A percentile compares a stretch with the other conserved stretches of the same genome.
Conservation (phyloP, 179 eudicot species). For the Carnegiea gigantea region DNA sequence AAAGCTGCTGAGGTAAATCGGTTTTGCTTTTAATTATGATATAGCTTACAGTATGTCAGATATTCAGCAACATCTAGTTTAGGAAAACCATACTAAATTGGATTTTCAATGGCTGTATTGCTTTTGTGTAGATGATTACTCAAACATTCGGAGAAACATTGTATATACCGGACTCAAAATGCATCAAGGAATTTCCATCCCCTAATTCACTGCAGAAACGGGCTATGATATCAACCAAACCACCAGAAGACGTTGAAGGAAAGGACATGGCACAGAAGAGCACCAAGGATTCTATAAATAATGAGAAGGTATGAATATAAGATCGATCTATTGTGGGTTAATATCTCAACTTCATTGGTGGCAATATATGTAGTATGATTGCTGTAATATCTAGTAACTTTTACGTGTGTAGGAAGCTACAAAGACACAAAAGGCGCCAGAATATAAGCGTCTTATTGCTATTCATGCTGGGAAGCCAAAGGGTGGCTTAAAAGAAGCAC, state of each 20-base stretch:
- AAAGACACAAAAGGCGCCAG: conserved; percentile 60
- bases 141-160: conserved; percentile 75
- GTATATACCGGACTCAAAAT: conserved; percentile 54
- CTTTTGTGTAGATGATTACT: conserved; percentile 63
- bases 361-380: background rate
- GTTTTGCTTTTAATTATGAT: too few species aligned
- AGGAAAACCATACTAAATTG: background rate
- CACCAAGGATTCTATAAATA: conserved; percentile 41
- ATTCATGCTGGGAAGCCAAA: conserved; percentile 97
- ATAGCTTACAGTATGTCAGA: too few species aligned
- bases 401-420: conserved; percentile 25
- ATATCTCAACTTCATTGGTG: conserved; percentile 2
- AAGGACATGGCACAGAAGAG: conserved; percentile 36
- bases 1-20: conserved; percentile 66
- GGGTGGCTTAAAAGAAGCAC: conserved; percentile 76
- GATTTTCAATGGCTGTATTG: background rate
- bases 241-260: conserved; percentile 73
- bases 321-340: background rate
- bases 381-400: conserved; percentile 22
- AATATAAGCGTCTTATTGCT: conserved; percentile 75
- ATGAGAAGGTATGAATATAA: conserved; percentile 48
- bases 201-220: conserved; percentile 62
- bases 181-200: conserved; percentile 76
- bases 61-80: too few species aligned
- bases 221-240: conserved; percentile 87